Percentiles rank a stretch among this genome's conserved stretches.
Evolutionary conservation across 805 yeast species (phyloP).

Genomic region (Kluyveromyces wickerhamii): DNA sequence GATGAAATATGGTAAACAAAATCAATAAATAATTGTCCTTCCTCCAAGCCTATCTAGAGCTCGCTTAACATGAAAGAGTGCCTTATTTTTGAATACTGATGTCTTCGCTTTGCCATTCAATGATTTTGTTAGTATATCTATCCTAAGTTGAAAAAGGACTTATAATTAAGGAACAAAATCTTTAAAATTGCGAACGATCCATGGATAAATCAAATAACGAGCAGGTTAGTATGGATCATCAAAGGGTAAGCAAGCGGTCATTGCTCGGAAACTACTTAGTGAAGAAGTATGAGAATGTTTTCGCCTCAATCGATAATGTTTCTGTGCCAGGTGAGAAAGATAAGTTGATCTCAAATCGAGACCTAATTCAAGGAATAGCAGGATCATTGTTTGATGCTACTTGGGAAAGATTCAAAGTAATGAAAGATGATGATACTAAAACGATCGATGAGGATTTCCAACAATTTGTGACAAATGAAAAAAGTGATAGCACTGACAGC

Average conservation of each 20-base stretch:
- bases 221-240: constrained; percentile 1
- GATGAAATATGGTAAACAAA: too few species aligned
- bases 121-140: too few species aligned
- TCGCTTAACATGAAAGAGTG: too few species aligned
- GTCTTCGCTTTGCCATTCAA: too few species aligned
- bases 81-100: too few species aligned
- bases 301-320: constrained; percentile 19
- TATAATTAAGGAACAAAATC: too few species aligned
- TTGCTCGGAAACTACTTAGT: constrained; percentile 17
- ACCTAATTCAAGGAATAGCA: constrained; percentile 33
- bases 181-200: too few species aligned
- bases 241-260: constrained; percentile 10
- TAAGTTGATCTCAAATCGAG: constrained; percentile 17
- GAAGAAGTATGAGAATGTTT: constrained; percentile 20
- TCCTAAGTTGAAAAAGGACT: too few species aligned
- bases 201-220: too few species aligned
- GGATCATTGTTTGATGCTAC: constrained; percentile 39
- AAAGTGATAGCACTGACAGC: constrained; percentile 21
- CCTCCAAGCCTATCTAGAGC: too few species aligned
- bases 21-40: too few species aligned
- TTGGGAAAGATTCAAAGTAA: constrained; percentile 30
- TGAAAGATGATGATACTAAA: constrained; percentile 11
- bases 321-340: constrained; percentile 8
- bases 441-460: constrained; percentile 11
- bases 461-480: constrained; percentile 8